Evolutionary conservation across 106 monocot genomes (phyloP).

Genomic region (Apostasia ramifera): DNA sequence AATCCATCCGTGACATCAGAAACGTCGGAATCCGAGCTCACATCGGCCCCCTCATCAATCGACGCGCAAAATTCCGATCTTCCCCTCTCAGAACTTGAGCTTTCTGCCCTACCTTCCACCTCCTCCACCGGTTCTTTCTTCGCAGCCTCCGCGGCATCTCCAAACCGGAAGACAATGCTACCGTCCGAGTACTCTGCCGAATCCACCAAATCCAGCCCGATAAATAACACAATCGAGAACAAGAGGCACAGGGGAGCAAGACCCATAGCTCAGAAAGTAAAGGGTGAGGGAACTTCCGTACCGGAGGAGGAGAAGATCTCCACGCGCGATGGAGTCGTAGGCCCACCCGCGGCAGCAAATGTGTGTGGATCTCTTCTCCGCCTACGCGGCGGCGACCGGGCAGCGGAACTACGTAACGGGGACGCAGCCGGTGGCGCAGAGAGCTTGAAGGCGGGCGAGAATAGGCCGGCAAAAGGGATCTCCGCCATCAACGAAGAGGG

Average conservation of each 20-base stretch:
- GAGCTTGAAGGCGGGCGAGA: slow-evolving; percentile 11
- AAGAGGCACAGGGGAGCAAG: background rate
- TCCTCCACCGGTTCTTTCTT: background rate
- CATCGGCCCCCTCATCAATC: background rate
- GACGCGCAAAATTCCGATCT: background rate
- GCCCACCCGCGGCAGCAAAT: background rate
- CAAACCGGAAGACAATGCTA: slow-evolving; percentile 54
- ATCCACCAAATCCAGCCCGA: slow-evolving; percentile 14
- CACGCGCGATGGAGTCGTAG: background rate
- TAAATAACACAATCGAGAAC: slow-evolving; percentile 7
- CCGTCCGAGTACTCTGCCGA: slow-evolving; percentile 59
- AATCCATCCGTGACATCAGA: background rate
- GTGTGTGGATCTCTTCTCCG: background rate
- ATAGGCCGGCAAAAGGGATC: slow-evolving; percentile 8
- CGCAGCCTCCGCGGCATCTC: slow-evolving; percentile 14
- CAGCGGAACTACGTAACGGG: slow-evolving; percentile 3
- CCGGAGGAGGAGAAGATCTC: slow-evolving; percentile 24
- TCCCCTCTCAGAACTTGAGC: background rate
- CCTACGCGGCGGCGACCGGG: background rate
- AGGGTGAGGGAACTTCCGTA: slow-evolving; percentile 8
- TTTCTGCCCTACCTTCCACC: slow-evolving; percentile 7
- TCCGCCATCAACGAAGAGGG: slow-evolving; percentile 19
- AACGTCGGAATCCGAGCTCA: background rate
- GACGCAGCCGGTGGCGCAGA: background rate
- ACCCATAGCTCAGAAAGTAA: background rate